Evolutionary conservation across 1,284 basidiomycete species (phyloP).

Genomic region (Cutaneotrichosporon sp.): DNA sequence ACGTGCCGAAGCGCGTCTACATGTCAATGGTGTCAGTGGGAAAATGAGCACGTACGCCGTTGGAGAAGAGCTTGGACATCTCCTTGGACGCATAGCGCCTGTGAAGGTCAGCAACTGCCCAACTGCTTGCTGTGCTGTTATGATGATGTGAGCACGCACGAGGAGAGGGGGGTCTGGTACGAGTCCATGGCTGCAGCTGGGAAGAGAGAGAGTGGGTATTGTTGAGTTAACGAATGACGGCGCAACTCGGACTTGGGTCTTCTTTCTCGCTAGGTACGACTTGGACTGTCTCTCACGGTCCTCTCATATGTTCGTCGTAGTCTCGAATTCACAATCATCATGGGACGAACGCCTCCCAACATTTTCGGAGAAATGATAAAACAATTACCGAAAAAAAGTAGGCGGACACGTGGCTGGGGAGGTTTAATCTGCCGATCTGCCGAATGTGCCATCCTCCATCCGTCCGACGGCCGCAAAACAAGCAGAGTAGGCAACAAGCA

Average conservation of each 20-base stretch:
- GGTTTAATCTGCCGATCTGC: too few relatives aligned
- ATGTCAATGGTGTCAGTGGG: neutral
- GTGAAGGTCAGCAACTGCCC: conserved; percentile 5
- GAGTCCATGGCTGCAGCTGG: conserved; percentile 47
- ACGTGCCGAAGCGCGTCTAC: conserved; percentile 93
- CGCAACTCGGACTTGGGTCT: neutral
- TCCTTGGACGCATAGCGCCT: conserved; percentile 99
- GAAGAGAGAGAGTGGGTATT: neutral
- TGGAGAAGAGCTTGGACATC: conserved; percentile 94
- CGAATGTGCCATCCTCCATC: too few relatives aligned
- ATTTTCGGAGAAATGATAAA: too few relatives aligned
- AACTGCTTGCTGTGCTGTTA: neutral
- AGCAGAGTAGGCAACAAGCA: too few relatives aligned
- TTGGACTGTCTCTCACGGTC: too few relatives aligned
- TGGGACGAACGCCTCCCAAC: too few relatives aligned
- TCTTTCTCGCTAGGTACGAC: too few relatives aligned
- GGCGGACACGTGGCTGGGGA: too few relatives aligned
- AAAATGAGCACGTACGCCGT: conserved; percentile 56
- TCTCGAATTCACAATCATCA: too few relatives aligned
- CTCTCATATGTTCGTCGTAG: too few relatives aligned
- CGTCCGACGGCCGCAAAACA: too few relatives aligned
- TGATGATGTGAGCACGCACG: conserved; percentile 37
- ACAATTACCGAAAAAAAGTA: too few relatives aligned
- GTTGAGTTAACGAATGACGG: neutral
- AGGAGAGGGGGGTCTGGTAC: conserved; percentile 54